Base-by-base conservation (phyloP, 768 basidiomycete genomes). In the Kwoniella heveanensis region DNA sequence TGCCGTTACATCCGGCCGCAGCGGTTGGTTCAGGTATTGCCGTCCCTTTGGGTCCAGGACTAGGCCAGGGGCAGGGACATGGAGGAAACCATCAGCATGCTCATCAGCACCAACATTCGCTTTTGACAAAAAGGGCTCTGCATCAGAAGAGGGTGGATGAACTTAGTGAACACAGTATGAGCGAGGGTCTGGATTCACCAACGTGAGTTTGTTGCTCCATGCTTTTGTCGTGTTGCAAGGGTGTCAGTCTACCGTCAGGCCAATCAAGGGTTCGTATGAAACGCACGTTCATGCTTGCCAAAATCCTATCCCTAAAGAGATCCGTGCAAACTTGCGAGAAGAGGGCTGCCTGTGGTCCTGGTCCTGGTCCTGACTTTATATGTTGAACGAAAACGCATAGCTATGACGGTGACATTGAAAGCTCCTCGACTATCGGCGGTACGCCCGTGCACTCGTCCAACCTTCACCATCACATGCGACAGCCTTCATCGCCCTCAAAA, bases 381-480 rank as follows among this genome's bases (percentile, higher is more conserved):
- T n/a, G n/a, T n/a, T n/a, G n/a, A n/a, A n/a, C n/a, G n/a, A n/a
- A n/a, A n/a, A 44, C 19, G 2, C 29, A 21, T 49, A 79, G 77
- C n/a, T 80, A 80, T 50, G 80, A 80, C 60, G 80, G 80, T 0
- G 80, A 80, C 67, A 53, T 80, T 27, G 80, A 79, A 62, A 67
- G 71, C 36, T 72, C 73, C 1, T 74, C 70, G 1, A 77, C 68
- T 4, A 65, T 71, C 37, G 68, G 66, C 46, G 66, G 66, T n/a
- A 72, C 72, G 32, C 68, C 72, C 22, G 37, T 67, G 22, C 72
- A 74, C 50, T 46, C 70, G 2, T 59, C 59, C 17, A 61, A 70
- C 51, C 64, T 36, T 22, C 59, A 58, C 25, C 65, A 62, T 25
- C 72, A 71, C 53, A 51, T 53, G 46, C 66, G 66, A 25, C 68